Evolutionary conservation across 257 asterid species (phyloP).

Genomic region (Cinchona pubescens): DNA sequence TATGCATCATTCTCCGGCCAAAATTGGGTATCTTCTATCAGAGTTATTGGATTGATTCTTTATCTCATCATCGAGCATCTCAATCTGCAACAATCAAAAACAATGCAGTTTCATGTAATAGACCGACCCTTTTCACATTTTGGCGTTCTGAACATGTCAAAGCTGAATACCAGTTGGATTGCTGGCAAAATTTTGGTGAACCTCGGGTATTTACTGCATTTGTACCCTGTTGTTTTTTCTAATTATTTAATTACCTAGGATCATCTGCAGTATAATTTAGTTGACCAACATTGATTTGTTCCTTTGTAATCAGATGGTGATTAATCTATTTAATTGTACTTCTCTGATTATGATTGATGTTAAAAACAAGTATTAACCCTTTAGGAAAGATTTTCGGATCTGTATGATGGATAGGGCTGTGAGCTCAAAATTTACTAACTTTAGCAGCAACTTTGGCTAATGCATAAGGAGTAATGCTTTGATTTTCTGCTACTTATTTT

Average conservation of each 20-base stretch:
- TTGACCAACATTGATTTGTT: background rate
- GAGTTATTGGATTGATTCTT: slow-evolving; percentile 17
- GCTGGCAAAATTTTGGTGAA: slow-evolving; percentile 22
- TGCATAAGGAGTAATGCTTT: background rate
- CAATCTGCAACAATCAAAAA: slow-evolving; percentile 16
- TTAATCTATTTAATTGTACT: background rate
- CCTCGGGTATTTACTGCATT: slow-evolving; percentile 36
- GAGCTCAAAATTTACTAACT: background rate
- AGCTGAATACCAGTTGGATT: slow-evolving; percentile 34
- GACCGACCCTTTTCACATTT: slow-evolving; percentile 30
- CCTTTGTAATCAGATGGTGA: background rate
- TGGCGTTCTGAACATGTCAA: slow-evolving; percentile 40
- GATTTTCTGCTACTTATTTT: background rate
- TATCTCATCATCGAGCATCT: slow-evolving; percentile 18
- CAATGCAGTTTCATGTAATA: slow-evolving; percentile 11
- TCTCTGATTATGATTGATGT: background rate
- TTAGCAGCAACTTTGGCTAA: background rate
- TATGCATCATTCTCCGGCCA: slow-evolving; percentile 28
- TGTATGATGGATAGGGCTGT: background rate
- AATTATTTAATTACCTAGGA: background rate
- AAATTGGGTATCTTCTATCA: slow-evolving; percentile 21
- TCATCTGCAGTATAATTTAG: background rate
- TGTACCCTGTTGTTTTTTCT: background rate
- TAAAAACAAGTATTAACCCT: background rate
- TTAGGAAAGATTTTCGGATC: background rate